These are phyloP conservation scores for Fusarium sp. DNA, from an alignment of 2,329 filamentous ascomycete species.

Conservation along the genomic window DNA sequence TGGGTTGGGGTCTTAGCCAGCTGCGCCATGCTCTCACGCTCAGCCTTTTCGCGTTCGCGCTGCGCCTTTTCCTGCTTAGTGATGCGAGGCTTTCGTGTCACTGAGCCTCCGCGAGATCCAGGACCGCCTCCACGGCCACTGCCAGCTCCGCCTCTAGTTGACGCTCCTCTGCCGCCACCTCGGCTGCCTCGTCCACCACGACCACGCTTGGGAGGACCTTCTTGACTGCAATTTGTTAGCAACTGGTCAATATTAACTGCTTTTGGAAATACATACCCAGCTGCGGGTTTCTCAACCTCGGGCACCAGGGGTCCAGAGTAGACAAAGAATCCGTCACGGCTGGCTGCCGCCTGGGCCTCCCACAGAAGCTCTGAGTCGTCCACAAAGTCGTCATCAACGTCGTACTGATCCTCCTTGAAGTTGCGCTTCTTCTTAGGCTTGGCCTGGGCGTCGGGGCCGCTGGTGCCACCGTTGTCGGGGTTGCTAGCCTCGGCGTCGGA, in stretches of 20 bases:
- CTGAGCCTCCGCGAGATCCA: slow-evolving; percentile 77
- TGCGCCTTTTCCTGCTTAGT: slow-evolving; percentile 85
- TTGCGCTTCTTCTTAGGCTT: slow-evolving; percentile 81
- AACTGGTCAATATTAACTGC: slow-evolving; percentile 12
- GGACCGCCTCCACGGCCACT: slow-evolving; percentile 62
- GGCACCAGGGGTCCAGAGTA: slow-evolving; percentile 92
- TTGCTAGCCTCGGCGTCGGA: slow-evolving; percentile 82
- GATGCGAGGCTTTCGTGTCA: slow-evolving; percentile 80
- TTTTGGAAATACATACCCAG: slow-evolving; percentile 54
- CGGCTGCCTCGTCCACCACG: slow-evolving; percentile 61
- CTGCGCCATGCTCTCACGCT: slow-evolving; percentile 65
- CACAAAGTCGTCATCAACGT: slow-evolving; percentile 82
- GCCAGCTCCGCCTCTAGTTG: slow-evolving; percentile 61
- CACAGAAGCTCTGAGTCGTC: slow-evolving; percentile 95
- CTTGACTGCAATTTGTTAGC: slow-evolving; percentile 63
- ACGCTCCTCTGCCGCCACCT: slow-evolving; percentile 67
- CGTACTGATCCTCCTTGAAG: slow-evolving; percentile 82
- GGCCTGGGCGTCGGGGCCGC: slow-evolving; percentile 66
- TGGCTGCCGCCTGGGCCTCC: slow-evolving; percentile 94
- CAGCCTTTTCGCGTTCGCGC: slow-evolving; percentile 81
- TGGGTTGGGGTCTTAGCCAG: slow-evolving; percentile 51
- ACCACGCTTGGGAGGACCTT: slow-evolving; percentile 75
- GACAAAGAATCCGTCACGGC: slow-evolving; percentile 96
- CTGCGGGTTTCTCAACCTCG: slow-evolving; percentile 77
- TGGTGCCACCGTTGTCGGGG: slow-evolving; percentile 76